Base-by-base conservation (phyloP, 2,329 filamentous ascomycete species). In the Trichoderma sp. region DNA sequence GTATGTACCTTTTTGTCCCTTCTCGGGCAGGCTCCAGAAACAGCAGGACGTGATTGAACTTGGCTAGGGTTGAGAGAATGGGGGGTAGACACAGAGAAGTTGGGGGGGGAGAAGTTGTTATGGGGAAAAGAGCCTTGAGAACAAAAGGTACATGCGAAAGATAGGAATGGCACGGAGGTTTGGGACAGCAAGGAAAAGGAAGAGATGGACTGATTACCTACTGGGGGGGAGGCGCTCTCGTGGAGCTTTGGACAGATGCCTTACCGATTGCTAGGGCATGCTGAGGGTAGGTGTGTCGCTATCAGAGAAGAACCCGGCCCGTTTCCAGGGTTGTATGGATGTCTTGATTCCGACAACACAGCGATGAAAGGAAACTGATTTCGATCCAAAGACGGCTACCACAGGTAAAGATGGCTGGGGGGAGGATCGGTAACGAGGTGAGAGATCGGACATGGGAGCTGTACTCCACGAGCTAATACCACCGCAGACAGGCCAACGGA, bases 261-360 rank as follows among this genome's bases (percentile, higher is more conserved):
- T 68, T 43, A 54, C 51, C 43, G 61, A 37, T 55, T 24, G 59
- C 18, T 55, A 69, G 67, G 59, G 37, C 56, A 49, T 58, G 56
- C 49, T 61, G 49, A 66, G 56, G 61, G 61, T 66, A 65, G 68
- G 68, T 37, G 67, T 69, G 67, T n/a, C 54, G 54, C 43, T 69
- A 69, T 59, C 54, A 65, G 60, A 63, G 60, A 32, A 63, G 60
- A 56, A 60, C 60, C 60, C 43, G 30, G 54, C 11, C 54, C 21
- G 54, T 69, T 26, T 28, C 60, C 60, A 64, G 60, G 59, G 60
- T 56, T 46, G 46, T 49, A 21, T 49, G 46, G 21, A 21, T 32
- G 54, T 51, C 39, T 66, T 18, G 39, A 59, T 39, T 43, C 54
- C 56, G 43, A 52, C 58, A 32, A 49, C 52, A 52, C 55, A 37